Evolutionary conservation across 768 basidiomycete species (phyloP).

Genomic region (Mycena metata): DNA sequence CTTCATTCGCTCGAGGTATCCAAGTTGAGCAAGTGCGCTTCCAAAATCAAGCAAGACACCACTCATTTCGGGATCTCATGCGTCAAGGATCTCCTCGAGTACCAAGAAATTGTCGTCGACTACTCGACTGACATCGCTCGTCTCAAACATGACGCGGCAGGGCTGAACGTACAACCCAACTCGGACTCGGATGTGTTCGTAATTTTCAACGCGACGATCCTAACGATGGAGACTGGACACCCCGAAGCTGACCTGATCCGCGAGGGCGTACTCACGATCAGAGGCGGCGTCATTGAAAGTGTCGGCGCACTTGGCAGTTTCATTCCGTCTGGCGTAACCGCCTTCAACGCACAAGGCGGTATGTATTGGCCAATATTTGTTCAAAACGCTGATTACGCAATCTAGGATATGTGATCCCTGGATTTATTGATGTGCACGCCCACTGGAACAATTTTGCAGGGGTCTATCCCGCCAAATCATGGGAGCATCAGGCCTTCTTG

Average conservation of each 20-base stretch:
- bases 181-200: slow-evolving; percentile 66
- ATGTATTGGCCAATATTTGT: slow-evolving; percentile 31
- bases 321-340: slow-evolving; percentile 55
- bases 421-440: slow-evolving; percentile 83
- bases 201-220: slow-evolving; percentile 75
- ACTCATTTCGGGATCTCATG: slow-evolving; percentile 74
- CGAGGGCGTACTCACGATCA: slow-evolving; percentile 65
- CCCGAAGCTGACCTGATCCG: slow-evolving; percentile 62
- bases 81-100: slow-evolving; percentile 66
- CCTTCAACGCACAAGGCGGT: slow-evolving; percentile 76
- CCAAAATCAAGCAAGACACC: slow-evolving; percentile 62
- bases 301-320: slow-evolving; percentile 53
- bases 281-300: slow-evolving; percentile 70
- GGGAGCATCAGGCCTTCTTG: slow-evolving; percentile 83
- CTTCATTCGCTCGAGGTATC: slow-evolving; percentile 73
- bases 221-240: slow-evolving; percentile 76
- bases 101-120: slow-evolving; percentile 69
- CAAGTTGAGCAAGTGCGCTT: slow-evolving; percentile 62
- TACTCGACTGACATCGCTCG: slow-evolving; percentile 74
- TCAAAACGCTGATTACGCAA: not conserved
- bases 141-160: slow-evolving; percentile 65
- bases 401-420: slow-evolving; percentile 74
- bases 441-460: slow-evolving; percentile 74
- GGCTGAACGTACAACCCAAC: slow-evolving; percentile 39
- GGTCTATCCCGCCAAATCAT: slow-evolving; percentile 73